Conservation (phyloP, 2,329 filamentous ascomycete species). For the Lizonia empirigonia region DNA sequence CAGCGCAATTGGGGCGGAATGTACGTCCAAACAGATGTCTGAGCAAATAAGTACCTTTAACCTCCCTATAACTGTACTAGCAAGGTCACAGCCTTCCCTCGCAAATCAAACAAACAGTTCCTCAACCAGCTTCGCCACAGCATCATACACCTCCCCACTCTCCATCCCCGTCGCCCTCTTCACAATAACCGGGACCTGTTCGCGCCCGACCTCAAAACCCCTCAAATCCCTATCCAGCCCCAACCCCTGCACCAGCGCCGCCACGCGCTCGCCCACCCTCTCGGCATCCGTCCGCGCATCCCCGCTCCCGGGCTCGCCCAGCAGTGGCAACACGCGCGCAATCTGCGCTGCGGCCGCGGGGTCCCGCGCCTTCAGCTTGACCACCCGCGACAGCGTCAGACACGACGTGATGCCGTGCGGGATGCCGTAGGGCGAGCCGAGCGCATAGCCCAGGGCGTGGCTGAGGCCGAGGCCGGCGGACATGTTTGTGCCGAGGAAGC, state of each 20-base stretch:
- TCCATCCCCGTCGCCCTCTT: constrained; percentile 53
- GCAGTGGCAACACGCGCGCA: constrained; percentile 52
- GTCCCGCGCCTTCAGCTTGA: constrained; percentile 58
- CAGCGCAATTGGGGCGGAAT: too few relatives aligned
- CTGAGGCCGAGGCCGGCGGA: constrained; percentile 58
- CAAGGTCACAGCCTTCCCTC: background rate
- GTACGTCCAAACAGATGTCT: too few relatives aligned
- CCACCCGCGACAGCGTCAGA: constrained; percentile 60
- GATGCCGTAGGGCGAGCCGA: constrained; percentile 61
- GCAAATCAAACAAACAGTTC: constrained; percentile 43
- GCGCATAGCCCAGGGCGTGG: constrained; percentile 57
- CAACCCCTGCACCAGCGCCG: constrained; percentile 52
- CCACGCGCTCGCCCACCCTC: constrained; percentile 53
- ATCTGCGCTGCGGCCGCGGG: constrained; percentile 54
- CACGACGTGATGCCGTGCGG: constrained; percentile 63
- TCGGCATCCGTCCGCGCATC: constrained; percentile 52
- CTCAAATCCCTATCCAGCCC: constrained; percentile 54
- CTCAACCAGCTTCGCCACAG: constrained; percentile 52
- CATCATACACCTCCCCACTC: constrained; percentile 51
- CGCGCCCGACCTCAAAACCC: constrained; percentile 52
- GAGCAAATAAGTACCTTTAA: too few relatives aligned
- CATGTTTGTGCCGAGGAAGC: constrained; percentile 58
- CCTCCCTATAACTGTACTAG: too few relatives aligned
- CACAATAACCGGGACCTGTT: constrained; percentile 51
- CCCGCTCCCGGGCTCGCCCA: constrained; percentile 49